Conservation (phyloP, 176 grass and related monocot species). For the Hordeum marinum region DNA sequence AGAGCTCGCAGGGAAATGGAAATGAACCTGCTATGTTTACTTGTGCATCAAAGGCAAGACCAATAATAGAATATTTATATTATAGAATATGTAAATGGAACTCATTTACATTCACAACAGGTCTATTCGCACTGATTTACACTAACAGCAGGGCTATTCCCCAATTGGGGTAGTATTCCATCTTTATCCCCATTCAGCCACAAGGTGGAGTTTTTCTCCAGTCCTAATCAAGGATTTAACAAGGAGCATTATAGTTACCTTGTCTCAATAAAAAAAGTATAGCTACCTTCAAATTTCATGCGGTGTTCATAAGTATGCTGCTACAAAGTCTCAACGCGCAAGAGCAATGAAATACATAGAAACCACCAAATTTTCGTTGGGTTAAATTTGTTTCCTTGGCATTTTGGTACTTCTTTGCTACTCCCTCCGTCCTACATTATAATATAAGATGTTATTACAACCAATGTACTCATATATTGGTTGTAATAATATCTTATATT, state of each 20-base stretch:
- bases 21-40: background rate
- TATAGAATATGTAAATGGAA: background rate
- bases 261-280: background rate
- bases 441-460: too few species aligned
- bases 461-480: too few species aligned
- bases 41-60: background rate
- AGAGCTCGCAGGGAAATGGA: background rate
- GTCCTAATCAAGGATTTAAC: background rate
- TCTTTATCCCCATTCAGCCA: background rate
- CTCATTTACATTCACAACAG: background rate
- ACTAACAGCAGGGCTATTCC: background rate
- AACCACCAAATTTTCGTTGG: background rate
- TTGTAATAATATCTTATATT: too few species aligned
- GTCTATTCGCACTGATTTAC: too few species aligned
- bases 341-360: background rate
- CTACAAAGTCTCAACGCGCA: background rate
- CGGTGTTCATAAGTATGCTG: background rate
- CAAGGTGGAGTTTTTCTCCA: background rate
- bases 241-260: background rate
- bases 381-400: background rate
- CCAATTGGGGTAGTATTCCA: background rate
- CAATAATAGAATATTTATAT: constrained; percentile 3
- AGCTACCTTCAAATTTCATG: background rate
- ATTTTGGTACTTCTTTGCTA: background rate
- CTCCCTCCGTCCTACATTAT: too few species aligned